Evolutionary conservation across 805 yeast genomes (phyloP).

Genomic region (Sugiyamaella chiloensis): DNA sequence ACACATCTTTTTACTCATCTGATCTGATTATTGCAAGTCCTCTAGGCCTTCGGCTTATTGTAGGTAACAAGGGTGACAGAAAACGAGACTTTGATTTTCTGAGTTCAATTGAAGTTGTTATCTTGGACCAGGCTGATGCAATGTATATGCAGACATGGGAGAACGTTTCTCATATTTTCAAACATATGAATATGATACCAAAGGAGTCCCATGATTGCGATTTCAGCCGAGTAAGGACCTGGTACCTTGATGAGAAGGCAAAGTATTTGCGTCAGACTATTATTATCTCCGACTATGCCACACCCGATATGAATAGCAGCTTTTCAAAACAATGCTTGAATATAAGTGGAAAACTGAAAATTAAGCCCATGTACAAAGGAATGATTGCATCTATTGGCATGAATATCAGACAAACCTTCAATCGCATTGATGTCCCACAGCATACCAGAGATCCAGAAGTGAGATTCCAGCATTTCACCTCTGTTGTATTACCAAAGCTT

Average conservation of each 20-base stretch:
- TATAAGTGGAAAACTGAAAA: conserved; percentile 36
- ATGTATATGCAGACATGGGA: conserved; percentile 92
- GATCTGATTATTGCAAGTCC: conserved; percentile 92
- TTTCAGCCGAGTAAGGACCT: conserved; percentile 86
- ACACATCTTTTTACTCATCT: conserved; percentile 76
- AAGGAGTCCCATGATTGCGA: conserved; percentile 78
- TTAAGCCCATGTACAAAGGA: conserved; percentile 46
- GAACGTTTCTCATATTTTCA: conserved; percentile 65
- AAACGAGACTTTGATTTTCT: conserved; percentile 75
- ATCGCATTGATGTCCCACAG: conserved; percentile 56
- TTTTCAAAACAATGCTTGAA: conserved; percentile 37
- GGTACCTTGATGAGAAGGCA: conserved; percentile 85
- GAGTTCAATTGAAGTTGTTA: conserved; percentile 78
- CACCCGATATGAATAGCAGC: conserved; percentile 78
- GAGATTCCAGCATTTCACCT: conserved; percentile 78
- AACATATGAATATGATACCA: conserved; percentile 73
- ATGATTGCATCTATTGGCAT: conserved; percentile 64
- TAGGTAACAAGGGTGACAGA: conserved; percentile 56
- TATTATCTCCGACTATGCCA: conserved; percentile 66
- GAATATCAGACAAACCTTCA: conserved; percentile 53
- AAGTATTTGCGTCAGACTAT: conserved; percentile 71
- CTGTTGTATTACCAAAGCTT: conserved; percentile 70
- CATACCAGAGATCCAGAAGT: conserved; percentile 71
- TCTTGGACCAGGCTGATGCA: conserved; percentile 81
- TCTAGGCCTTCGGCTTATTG: conserved; percentile 74